phyloP scores from a whole-genome alignment of 345 rosid genomes.

The Populus euphratica region DNA sequence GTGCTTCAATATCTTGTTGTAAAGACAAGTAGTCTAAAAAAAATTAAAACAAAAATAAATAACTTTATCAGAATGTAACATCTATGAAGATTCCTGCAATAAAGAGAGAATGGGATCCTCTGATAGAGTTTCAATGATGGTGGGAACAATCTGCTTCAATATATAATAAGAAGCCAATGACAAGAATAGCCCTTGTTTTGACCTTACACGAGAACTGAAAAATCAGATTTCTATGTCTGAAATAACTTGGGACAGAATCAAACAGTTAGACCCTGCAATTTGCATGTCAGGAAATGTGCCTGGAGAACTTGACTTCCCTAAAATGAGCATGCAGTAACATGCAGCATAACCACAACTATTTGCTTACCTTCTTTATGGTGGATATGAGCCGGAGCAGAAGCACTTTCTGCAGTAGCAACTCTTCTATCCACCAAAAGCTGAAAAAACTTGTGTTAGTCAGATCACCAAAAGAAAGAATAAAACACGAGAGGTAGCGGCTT shows the following conservation, averaged over 20 bases:
- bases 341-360: neutral
- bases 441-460: conserved; percentile 9
- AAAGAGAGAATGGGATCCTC: neutral
- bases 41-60: neutral
- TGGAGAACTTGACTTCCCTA: neutral
- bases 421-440: conserved; percentile 33
- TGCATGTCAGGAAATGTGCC: neutral
- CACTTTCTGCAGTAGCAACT: conserved; percentile 4
- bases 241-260: neutral
- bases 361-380: conserved; percentile 46
- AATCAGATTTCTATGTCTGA: neutral
- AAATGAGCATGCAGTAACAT: neutral
- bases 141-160: neutral
- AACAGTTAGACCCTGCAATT: neutral
- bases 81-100: neutral
- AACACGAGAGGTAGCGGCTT: neutral
- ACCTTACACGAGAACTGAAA: neutral
- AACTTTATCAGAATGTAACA: neutral
- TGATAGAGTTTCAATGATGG: neutral
- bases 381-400: conserved; percentile 36
- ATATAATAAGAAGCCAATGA: neutral
- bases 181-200: neutral
- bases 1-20: neutral
- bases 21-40: neutral
- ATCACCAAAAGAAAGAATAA: neutral